Evolutionary conservation across 2,329 filamentous ascomycete species (phyloP).

Genomic region (Emmonsiellopsis sp.): DNA sequence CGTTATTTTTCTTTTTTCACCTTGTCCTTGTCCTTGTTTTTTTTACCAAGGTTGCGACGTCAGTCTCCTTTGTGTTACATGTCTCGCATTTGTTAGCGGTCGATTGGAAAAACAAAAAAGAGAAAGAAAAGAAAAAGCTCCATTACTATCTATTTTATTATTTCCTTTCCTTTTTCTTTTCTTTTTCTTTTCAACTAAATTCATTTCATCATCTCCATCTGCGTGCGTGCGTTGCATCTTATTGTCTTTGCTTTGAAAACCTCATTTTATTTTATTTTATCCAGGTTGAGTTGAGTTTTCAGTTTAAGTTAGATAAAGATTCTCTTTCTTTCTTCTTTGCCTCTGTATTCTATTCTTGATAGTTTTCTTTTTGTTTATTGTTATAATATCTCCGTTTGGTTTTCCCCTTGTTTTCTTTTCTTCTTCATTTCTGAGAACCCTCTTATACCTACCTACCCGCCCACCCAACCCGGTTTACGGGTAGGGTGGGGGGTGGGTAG

Average conservation of each 20-base stretch:
- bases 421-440: too few species aligned
- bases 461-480: too few species aligned
- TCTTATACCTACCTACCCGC: background rate
- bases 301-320: background rate
- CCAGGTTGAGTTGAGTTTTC: background rate
- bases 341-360: conserved; percentile 11
- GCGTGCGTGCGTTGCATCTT: too few species aligned
- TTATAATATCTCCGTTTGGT: background rate
- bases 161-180: conserved; percentile 16
- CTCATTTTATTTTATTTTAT: background rate
- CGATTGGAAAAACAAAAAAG: conserved; percentile 30
- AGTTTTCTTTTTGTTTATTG: background rate
- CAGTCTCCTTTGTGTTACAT: conserved; percentile 20
- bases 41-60: conserved; percentile 11
- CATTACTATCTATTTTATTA: conserved; percentile 16
- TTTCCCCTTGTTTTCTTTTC: background rate
- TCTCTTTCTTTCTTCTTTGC: background rate
- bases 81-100: conserved; percentile 17
- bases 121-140: conserved; percentile 22
- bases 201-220: background rate
- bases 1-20: background rate
- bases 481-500: too few species aligned
- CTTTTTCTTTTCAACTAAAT: conserved; percentile 9
- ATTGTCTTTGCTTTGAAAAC: conserved; percentile 9
- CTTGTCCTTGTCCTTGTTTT: background rate